These are phyloP conservation scores for Dimargaris cristalligena DNA, from an alignment of 192 early-diverging fungal species.

Conservation along the genomic window DNA sequence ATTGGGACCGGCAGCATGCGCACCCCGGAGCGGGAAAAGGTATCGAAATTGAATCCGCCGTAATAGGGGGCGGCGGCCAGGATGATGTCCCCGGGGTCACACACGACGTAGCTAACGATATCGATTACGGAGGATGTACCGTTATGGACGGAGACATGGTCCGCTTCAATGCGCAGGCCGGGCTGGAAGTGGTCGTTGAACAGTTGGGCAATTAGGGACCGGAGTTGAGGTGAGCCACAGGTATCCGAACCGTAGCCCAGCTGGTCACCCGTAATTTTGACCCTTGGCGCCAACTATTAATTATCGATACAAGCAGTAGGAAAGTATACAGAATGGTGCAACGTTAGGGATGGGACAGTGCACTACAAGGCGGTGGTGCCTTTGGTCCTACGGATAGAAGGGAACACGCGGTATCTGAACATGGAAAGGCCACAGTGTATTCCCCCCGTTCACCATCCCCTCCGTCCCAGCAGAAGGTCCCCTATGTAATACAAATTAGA, in stretches of 20 bases:
- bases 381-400: too few species aligned
- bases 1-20: slow-evolving; percentile 32
- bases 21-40: slow-evolving; percentile 29
- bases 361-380: background rate
- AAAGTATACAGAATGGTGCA: background rate
- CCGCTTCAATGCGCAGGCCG: slow-evolving; percentile 17
- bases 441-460: background rate
- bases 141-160: slow-evolving; percentile 41
- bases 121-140: slow-evolving; percentile 51
- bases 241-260: slow-evolving; percentile 25
- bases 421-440: too few species aligned
- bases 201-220: slow-evolving; percentile 36
- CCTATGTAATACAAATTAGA: background rate
- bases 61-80: slow-evolving; percentile 64
- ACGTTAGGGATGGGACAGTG: background rate
- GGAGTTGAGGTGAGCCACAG: slow-evolving; percentile 36
- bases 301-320: background rate
- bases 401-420: too few species aligned
- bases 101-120: slow-evolving; percentile 40
- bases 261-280: slow-evolving; percentile 8
- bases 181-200: slow-evolving; percentile 50
- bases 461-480: background rate
- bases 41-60: slow-evolving; percentile 51
- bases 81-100: slow-evolving; percentile 53
- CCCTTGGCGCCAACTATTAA: background rate